phyloP scores from a whole-genome alignment of 179 eudicot genomes.

The Camellia oleifera region DNA sequence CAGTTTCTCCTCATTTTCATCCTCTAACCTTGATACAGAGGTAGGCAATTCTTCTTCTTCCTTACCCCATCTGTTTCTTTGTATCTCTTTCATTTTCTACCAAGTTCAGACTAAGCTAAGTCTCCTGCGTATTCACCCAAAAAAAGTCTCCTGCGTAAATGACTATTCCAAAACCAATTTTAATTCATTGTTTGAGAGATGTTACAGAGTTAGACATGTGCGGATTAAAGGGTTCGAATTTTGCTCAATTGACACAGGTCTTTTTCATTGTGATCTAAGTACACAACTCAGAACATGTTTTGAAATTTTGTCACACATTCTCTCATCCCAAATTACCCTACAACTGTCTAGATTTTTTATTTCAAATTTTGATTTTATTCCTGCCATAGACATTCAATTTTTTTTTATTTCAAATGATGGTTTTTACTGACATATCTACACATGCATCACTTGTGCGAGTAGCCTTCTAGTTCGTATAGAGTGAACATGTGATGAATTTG shows the following conservation, averaged over 20 bases:
- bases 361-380: too few species aligned
- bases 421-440: too few species aligned
- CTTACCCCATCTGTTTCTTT: background rate
- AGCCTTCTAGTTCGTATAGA: too few species aligned
- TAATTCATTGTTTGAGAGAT: background rate
- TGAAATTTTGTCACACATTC: too few species aligned
- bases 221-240: background rate
- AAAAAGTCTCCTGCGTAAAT: background rate
- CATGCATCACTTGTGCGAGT: too few species aligned
- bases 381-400: too few species aligned
- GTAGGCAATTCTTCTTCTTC: slow-evolving; percentile 12
- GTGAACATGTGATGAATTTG: too few species aligned
- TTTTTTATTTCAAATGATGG: too few species aligned
- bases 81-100: background rate
- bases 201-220: background rate
- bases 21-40: slow-evolving; percentile 68
- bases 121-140: background rate
- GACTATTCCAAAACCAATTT: background rate
- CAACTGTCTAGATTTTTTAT: too few species aligned
- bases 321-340: too few species aligned
- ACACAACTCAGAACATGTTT: too few species aligned
- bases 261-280: too few species aligned
- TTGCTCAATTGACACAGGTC: background rate
- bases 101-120: background rate
- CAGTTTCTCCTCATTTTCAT: slow-evolving; percentile 59